Conservation (phyloP, 805 yeast genomes). For the Lipomyces yamanashiensis region DNA sequence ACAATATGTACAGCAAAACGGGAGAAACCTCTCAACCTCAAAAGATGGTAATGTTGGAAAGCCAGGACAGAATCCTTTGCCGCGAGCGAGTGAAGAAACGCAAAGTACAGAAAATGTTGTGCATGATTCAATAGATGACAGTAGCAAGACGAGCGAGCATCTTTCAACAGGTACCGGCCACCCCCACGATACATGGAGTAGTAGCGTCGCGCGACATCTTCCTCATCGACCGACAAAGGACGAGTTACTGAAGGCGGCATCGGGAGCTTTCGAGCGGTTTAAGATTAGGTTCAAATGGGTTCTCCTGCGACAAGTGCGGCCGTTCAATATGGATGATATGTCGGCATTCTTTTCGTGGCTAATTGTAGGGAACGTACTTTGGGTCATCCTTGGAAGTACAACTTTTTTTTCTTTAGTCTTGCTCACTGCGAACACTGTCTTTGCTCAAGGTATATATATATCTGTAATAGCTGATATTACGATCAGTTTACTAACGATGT, state of each 20-base stretch:
- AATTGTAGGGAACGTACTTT: slow-evolving; percentile 79
- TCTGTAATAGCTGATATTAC: no score
- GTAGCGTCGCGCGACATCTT: slow-evolving; percentile 26
- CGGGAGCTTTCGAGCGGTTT: slow-evolving; percentile 49
- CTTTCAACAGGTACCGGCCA: background rate
- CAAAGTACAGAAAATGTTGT: background rate
- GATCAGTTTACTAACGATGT: background rate
- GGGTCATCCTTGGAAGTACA: slow-evolving; percentile 86
- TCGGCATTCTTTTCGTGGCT: slow-evolving; percentile 92
- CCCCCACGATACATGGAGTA: slow-evolving; percentile 23
- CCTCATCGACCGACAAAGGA: slow-evolving; percentile 45
- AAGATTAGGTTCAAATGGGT: slow-evolving; percentile 69
- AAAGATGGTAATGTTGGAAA: slow-evolving; percentile 6
- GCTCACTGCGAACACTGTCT: slow-evolving; percentile 77
- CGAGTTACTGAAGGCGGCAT: slow-evolving; percentile 52
- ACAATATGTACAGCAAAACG: slow-evolving; percentile 1
- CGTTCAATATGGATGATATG: slow-evolving; percentile 90
- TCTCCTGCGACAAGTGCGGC: slow-evolving; percentile 73
- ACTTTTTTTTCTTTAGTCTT: slow-evolving; percentile 84
- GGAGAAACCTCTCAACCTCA: background rate
- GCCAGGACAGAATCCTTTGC: slow-evolving; percentile 1
- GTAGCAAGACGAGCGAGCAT: background rate
- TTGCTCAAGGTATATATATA: slow-evolving; percentile 59
- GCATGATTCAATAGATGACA: background rate
- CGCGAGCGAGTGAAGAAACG: slow-evolving; percentile 6